Evolutionary conservation across 164 flowering plant genomes (phyloP), one percentile per base, ranked within the genome.

Genomic region (Vitis rotundifolia): DNA sequence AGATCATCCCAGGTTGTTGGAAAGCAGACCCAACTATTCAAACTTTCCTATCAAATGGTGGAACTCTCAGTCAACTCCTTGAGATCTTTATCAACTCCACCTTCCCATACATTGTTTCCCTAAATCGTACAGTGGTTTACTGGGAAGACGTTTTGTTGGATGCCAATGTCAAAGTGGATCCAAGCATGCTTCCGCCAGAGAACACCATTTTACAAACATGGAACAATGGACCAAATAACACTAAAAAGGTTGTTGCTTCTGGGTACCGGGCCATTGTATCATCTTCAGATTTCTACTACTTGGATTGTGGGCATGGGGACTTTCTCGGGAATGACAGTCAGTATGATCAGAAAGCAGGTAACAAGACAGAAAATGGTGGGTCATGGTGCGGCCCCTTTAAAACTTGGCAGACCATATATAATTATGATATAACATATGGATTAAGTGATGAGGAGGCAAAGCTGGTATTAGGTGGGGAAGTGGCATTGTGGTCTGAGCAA

Each of bases 371-470:
- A 0, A 66, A 78, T 49, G 97, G 97, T 0, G 97, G 97, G 2
- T 94, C 99, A 8, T 94, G 97, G 99, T 94, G 99, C 62, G 94
- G 87, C 11, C 99, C 99, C 0, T 94, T 89, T 70, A 91, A 94
- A 76, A 92, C 97, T 50, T 94, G 99, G 99, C 91, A 91, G 68
- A 83, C 80, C 14, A 77, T 94, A 15, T 94, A 94, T 63, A 87
- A 91, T 57, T 92, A 94, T 63, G 97, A 94, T 47, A 90, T 94
- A 64, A 83, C 94, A 0, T 70, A 89, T 26, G 93, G 94, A 29
- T 67, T 94, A 75, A 89, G 26, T 2, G 80, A 79, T 67, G 83
- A 72, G 48, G 91, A 94, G 72, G 83, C 89, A 0, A 75, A 76
- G 75, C 50, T 92, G 76, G 97, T 94, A 49, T 16, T 94, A 3